A percentile compares a stretch with the other conserved stretches of the same genome.
These are phyloP conservation scores for Capsella rubella DNA, from an alignment of 441 rosid genomes.

Conservation along the genomic window DNA sequence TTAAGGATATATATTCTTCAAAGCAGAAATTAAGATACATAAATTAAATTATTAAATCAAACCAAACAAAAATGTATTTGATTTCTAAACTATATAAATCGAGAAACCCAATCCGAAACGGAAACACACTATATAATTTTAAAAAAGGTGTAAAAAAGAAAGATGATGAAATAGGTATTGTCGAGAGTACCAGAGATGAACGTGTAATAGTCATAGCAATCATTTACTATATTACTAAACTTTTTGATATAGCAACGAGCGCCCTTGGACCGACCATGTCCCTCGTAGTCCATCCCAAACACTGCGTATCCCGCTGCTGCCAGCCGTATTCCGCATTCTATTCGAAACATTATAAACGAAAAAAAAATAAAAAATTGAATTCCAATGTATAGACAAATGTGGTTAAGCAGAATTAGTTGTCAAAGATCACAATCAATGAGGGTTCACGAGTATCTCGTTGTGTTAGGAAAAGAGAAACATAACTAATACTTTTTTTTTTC, in stretches of 20 bases:
- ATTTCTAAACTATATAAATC: not conserved
- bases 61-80: not conserved
- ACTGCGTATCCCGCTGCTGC: constrained; percentile 80
- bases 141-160: not conserved
- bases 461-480: constrained; percentile 7
- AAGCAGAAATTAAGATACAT: too few species aligned
- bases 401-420: constrained; percentile 21
- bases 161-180: not conserved
- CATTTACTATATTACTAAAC: constrained; percentile 71
- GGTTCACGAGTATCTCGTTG: constrained; percentile 36
- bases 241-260: constrained; percentile 95
- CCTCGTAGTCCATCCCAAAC: constrained; percentile 93
- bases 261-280: constrained; percentile 90
- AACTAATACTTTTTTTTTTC: not conserved
- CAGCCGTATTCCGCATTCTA: constrained; percentile 67
- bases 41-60: too few species aligned
- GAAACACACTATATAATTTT: too few species aligned
- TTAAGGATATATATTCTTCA: too few species aligned
- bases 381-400: not conserved
- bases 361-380: not conserved
- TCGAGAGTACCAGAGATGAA: constrained; percentile 64
- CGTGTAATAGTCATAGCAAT: constrained; percentile 78
- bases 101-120: not conserved
- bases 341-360: not conserved
- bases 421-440: constrained; percentile 15